Conservation (phyloP, 2,329 filamentous ascomycete genomes). For the Ophiostoma angusticollis region DNA sequence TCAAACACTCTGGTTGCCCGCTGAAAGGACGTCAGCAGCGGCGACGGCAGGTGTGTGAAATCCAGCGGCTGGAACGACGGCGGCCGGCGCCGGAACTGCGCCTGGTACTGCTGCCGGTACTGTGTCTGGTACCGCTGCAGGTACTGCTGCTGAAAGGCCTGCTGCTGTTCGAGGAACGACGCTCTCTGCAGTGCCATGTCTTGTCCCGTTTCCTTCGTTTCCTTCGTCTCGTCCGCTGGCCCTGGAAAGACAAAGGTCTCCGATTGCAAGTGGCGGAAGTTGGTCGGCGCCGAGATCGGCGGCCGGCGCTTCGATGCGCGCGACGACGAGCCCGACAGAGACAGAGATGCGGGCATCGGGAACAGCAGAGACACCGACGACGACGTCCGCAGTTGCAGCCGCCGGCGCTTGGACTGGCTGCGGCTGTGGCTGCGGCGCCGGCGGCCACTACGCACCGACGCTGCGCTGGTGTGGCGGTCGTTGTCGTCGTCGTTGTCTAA, state of each 20-base stretch:
- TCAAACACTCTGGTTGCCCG: slow-evolving; percentile 15
- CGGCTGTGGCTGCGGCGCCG: slow-evolving; percentile 6
- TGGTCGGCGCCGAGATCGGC: slow-evolving; percentile 44
- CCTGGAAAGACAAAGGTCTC: slow-evolving; percentile 10
- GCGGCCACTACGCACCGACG: too few relatives aligned
- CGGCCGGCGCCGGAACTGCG: slow-evolving; percentile 19
- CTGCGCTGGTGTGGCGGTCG: neutral
- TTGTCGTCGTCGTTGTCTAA: neutral
- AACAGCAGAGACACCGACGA: slow-evolving; percentile 21
- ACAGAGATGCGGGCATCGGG: slow-evolving; percentile 6
- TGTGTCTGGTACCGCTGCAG: slow-evolving; percentile 3
- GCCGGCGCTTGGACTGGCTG: slow-evolving; percentile 33
- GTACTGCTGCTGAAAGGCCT: slow-evolving; percentile 5
- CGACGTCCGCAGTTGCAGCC: slow-evolving; percentile 25
- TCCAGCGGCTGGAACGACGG: slow-evolving; percentile 41
- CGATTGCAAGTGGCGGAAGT: slow-evolving; percentile 47
- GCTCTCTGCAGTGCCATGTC: neutral
- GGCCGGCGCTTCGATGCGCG: slow-evolving; percentile 33
- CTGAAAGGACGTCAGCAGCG: slow-evolving; percentile 40
- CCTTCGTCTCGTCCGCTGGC: neutral
- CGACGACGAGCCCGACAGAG: slow-evolving; percentile 17
- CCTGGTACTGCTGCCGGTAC: slow-evolving; percentile 7
- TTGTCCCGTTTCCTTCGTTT: slow-evolving; percentile 1
- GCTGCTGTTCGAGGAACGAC: neutral
- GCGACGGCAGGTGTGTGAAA: slow-evolving; percentile 39